Evolutionary conservation across 116 monocot species (phyloP).

Genomic region (Iris pallida): DNA sequence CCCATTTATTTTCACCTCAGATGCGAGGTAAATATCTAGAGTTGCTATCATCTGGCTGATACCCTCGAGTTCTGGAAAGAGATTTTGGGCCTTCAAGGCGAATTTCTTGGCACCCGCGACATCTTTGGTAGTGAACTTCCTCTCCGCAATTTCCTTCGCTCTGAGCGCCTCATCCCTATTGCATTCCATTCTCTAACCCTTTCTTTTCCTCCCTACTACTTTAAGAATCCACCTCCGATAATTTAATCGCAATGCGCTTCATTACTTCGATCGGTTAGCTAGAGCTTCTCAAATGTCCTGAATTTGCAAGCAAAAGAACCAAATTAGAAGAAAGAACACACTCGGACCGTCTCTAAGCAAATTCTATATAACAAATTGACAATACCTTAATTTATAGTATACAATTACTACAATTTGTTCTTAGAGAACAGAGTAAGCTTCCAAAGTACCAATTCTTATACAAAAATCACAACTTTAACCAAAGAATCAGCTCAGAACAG

Average conservation of each 20-base stretch:
- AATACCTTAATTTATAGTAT: too few relatives aligned
- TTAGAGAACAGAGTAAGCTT: too few relatives aligned
- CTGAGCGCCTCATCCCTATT: slow-evolving; percentile 59
- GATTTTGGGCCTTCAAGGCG: slow-evolving; percentile 53
- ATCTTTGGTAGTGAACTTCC: slow-evolving; percentile 49
- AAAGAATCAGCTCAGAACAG: slow-evolving; percentile 3
- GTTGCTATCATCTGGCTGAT: slow-evolving; percentile 49
- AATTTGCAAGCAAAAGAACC: neutral
- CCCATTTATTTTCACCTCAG: slow-evolving; percentile 42
- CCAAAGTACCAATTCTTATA: too few relatives aligned
- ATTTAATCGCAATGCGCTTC: neutral
- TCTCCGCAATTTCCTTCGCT: slow-evolving; percentile 54
- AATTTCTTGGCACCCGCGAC: slow-evolving; percentile 49
- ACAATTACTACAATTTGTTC: too few relatives aligned
- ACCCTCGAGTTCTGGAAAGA: slow-evolving; percentile 52
- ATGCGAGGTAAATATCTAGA: slow-evolving; percentile 47
- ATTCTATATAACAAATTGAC: too few relatives aligned
- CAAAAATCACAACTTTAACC: neutral
- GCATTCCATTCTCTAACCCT: slow-evolving; percentile 44
- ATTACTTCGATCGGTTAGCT: neutral
- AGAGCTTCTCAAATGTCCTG: slow-evolving; percentile 1
- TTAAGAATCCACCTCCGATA: neutral
- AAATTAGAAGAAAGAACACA: too few relatives aligned
- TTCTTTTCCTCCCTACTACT: neutral
- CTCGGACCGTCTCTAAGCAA: too few relatives aligned